Conservation (phyloP, 1,284 basidiomycete genomes). For the Vanrija humicola region DNA sequence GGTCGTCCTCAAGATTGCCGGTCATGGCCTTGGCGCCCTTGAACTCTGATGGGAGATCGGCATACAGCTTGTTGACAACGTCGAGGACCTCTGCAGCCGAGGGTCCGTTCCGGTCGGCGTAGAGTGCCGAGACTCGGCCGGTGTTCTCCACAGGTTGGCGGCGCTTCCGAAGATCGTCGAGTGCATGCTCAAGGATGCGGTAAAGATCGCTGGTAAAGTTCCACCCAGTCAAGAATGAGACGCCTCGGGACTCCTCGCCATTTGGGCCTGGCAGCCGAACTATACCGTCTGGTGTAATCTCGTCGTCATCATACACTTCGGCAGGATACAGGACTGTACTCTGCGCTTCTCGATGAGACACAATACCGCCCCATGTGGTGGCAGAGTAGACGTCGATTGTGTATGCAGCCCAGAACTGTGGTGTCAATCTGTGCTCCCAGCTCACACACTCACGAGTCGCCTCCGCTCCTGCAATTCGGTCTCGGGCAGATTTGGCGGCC, state of each 20-base stretch:
- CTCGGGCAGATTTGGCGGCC: slow-evolving; percentile 33
- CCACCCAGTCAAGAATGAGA: slow-evolving; percentile 41
- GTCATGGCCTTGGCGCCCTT: slow-evolving; percentile 36
- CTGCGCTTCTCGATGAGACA: slow-evolving; percentile 41
- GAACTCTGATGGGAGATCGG: slow-evolving; percentile 33
- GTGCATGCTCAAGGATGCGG: slow-evolving; percentile 43
- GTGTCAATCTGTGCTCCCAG: background rate
- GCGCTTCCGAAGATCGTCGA: slow-evolving; percentile 28
- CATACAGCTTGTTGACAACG: slow-evolving; percentile 33
- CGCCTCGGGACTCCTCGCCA: slow-evolving; percentile 1
- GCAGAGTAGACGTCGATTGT: slow-evolving; percentile 42
- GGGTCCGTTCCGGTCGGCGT: slow-evolving; percentile 18
- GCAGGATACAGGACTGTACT: slow-evolving; percentile 42
- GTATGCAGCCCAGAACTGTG: slow-evolving; percentile 45
- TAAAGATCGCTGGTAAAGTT: slow-evolving; percentile 46
- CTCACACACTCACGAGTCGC: slow-evolving; percentile 30
- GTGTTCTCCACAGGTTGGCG: slow-evolving; percentile 4
- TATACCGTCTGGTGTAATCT: slow-evolving; percentile 31
- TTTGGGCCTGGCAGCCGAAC: background rate
- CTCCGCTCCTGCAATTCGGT: slow-evolving; percentile 42
- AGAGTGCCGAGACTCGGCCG: slow-evolving; percentile 25
- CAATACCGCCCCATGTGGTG: slow-evolving; percentile 38
- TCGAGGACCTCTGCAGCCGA: slow-evolving; percentile 27
- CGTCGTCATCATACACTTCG: slow-evolving; percentile 35
- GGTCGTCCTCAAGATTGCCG: slow-evolving; percentile 34